Percentiles rank a stretch among this genome's conserved stretches.
phyloP scores from a whole-genome alignment of 306 rosid species.

The Quercus aquifolioides region DNA sequence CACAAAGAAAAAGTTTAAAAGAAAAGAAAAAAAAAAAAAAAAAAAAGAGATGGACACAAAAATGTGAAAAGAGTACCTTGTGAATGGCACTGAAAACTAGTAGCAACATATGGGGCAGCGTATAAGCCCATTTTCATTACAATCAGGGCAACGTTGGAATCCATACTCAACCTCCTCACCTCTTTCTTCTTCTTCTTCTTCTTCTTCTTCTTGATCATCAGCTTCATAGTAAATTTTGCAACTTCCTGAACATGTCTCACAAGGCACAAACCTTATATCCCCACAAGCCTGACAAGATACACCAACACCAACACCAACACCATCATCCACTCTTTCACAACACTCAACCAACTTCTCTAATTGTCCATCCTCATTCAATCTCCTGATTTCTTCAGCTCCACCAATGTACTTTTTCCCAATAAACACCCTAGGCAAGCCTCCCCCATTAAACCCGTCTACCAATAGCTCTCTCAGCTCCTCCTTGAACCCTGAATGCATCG shows the following conservation, averaged over 20 bases:
- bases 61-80: slow-evolving; percentile 34
- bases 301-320: slow-evolving; percentile 15
- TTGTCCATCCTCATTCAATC: slow-evolving; percentile 67
- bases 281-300: slow-evolving; percentile 83
- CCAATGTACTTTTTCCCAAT: slow-evolving; percentile 66
- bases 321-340: slow-evolving; percentile 45
- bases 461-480: slow-evolving; percentile 72
- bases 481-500: slow-evolving; percentile 87
- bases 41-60: slow-evolving; percentile 23
- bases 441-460: slow-evolving; percentile 34
- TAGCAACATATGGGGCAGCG: slow-evolving; percentile 74
- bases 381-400: slow-evolving; percentile 74
- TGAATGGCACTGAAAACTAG: slow-evolving; percentile 27
- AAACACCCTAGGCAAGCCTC: slow-evolving; percentile 76
- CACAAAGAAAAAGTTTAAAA: slow-evolving; percentile 1
- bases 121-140: slow-evolving; percentile 88
- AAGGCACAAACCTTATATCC: slow-evolving; percentile 85
- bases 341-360: slow-evolving; percentile 67
- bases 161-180: slow-evolving; percentile 48
- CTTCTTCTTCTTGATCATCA: slow-evolving; percentile 19
- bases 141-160: slow-evolving; percentile 75
- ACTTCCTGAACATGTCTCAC: slow-evolving; percentile 89
- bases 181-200: slow-evolving; percentile 19
- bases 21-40: background rate
- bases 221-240: slow-evolving; percentile 79